Base-by-base conservation (phyloP, 2,329 filamentous ascomycete species). In the Claviceps sp. region DNA sequence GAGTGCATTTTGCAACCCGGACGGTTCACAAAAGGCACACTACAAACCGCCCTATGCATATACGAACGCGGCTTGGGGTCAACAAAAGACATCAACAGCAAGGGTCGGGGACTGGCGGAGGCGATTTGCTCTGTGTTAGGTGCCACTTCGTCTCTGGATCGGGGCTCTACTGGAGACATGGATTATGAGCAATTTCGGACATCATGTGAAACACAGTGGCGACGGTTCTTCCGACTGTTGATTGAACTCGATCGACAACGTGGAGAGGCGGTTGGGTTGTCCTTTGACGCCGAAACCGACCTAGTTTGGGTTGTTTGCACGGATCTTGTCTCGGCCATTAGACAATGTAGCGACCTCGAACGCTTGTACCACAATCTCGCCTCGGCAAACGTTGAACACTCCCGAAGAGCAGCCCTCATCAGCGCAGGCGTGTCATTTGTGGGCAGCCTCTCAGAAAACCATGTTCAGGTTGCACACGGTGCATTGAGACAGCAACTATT, bases 221-320 rank as follows among this genome's bases (percentile, higher is more conserved):
- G 86, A 56, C 80, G 86, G 49, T 95, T 95, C 66, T 95, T 89
- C 70, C 82, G 89, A 36, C 76, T 97, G 17, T 76, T 95, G 17
- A 76, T 86, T 13, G 90, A 95, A 63, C 71, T 98, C 42, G 89
- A 97, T 63, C 89, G 86, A 60, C 84, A 88, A 60, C 78, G 90
- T 61, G 85, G 86, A 17, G 90, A 96, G 61, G 84, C 87, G 0
- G 69, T 97, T 45, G 83, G 86, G 1, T 72, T 97, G 45, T 79
- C 83, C 0, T 82, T 87, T 51, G 93, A 97, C 60, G 66, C 76
- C 0, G 75, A 79, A 47, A 75, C 77, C 9, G 82, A 84, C 48
- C 78, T 90, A 70, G 79, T 88, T 1, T 96, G 89, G 88, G 77
- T 94, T 46, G 76, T 95, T 4, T 85, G 88, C 60, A 82, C 90